Evolutionary conservation across 139 green algal genomes (phyloP), one percentile per base, ranked within the genome.

Genomic region (Bryopsis sp.): DNA sequence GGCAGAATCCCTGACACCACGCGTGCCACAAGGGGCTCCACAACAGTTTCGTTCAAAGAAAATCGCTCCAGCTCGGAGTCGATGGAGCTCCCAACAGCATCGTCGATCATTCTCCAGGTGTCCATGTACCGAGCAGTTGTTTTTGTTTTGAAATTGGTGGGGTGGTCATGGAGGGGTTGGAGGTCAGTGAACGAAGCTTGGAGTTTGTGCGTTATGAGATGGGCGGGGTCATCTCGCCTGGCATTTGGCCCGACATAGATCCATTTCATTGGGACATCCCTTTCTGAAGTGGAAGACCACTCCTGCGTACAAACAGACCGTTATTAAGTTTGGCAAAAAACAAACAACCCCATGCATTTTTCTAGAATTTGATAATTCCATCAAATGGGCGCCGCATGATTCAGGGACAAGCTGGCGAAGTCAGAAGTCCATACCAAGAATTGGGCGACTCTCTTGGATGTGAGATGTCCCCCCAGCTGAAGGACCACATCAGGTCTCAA

Each of bases 381-480:
- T n/a, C n/a, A n/a, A n/a, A n/a, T n/a, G n/a, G n/a, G n/a, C n/a
- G n/a, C n/a, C 50, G 50, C 22, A 22, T 22, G 24, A 57, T 57
- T 24, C 11, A n/a, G 15, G 57, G 28, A 67, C 22, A 11, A 28
- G 47, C 46, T 39, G 26, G 7, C 26, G 32, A n/a, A n/a, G n/a
- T n/a, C n/a, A n/a, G n/a, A n/a, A n/a, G n/a, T n/a, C n/a, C 72
- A 54, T 71, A 79, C 89, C 76, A 97, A 74, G 57, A 97, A 92
- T 58, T 85, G 67, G 6, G 43, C 46, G 1, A 91, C n/a, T 8
- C 93, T 80, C 74, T 98, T 98, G 57, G 85, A 93, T 3, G 85
- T 93, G 22, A 97, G 61, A 24, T 82, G 86, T 0, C 77, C 78
- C 0, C 90, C 89, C 57, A 95, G 37, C 70, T 96, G 89, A 67